These are phyloP conservation scores for Leccinum pellstonianum DNA, from an alignment of 768 basidiomycete species.

Conservation along the genomic window DNA sequence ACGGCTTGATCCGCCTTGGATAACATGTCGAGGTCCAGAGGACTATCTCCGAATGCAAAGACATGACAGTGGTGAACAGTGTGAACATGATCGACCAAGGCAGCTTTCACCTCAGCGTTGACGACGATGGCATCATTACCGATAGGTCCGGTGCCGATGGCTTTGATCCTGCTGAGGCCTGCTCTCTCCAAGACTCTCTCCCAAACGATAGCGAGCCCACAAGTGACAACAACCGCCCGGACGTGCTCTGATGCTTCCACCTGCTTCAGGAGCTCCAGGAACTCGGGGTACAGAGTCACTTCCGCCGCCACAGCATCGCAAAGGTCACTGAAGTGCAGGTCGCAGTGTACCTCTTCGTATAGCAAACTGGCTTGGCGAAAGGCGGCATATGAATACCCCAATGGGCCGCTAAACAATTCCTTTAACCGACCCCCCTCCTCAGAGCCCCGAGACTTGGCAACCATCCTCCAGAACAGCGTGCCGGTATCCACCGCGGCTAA, in stretches of 20 bases:
- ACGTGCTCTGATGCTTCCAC: slow-evolving; percentile 19
- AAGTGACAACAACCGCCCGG: slow-evolving; percentile 15
- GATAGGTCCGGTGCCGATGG: slow-evolving; percentile 11
- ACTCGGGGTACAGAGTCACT: slow-evolving; percentile 17
- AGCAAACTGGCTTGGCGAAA: slow-evolving; percentile 14
- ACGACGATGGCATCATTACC: slow-evolving; percentile 10
- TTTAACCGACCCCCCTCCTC: slow-evolving; percentile 10
- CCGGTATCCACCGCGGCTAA: slow-evolving; percentile 14
- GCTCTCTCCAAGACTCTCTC: slow-evolving; percentile 16
- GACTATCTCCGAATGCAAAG: slow-evolving; percentile 15
- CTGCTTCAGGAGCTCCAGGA: slow-evolving; percentile 18
- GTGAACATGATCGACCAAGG: slow-evolving; percentile 14
- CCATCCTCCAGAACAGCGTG: slow-evolving; percentile 13
- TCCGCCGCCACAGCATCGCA: slow-evolving; percentile 15
- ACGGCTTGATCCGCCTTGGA: slow-evolving; percentile 16
- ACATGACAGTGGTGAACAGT: slow-evolving; percentile 13
- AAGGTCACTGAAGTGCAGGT: slow-evolving; percentile 13
- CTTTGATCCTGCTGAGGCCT: slow-evolving; percentile 16
- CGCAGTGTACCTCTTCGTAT: slow-evolving; percentile 11
- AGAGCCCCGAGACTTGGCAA: slow-evolving; percentile 13
- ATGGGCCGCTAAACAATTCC: slow-evolving; percentile 13
- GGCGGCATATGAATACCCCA: slow-evolving; percentile 15
- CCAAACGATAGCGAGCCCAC: slow-evolving; percentile 11
- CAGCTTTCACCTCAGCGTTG: slow-evolving; percentile 16
- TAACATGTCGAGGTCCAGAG: slow-evolving; percentile 15